A percentile compares a stretch with the other conserved stretches of the same genome.
Evolutionary conservation across 257 asterid genomes (phyloP).

Genomic region (Datura wrightii): DNA sequence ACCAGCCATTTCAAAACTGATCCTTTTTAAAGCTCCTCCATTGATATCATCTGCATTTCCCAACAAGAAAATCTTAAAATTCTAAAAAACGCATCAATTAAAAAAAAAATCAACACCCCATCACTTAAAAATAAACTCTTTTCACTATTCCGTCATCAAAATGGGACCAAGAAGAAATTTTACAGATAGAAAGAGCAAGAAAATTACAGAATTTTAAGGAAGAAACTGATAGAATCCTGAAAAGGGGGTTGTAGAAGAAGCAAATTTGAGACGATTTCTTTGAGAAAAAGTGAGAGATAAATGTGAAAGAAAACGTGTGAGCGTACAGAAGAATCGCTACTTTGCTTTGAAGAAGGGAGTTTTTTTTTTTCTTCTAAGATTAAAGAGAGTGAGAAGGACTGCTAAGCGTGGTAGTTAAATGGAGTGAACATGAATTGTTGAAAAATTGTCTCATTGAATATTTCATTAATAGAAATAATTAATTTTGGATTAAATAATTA

Average conservation of each 20-base stretch:
- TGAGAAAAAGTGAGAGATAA: conserved; percentile 21
- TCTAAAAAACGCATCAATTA: neutral
- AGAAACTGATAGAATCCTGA: neutral
- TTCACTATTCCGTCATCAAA: neutral
- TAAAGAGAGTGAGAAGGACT: neutral
- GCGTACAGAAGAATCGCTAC: conserved; percentile 43
- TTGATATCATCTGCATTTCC: conserved; percentile 26
- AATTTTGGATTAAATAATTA: conserved; percentile 9
- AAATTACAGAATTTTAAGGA: neutral
- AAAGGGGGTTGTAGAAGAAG: conserved; percentile 1
- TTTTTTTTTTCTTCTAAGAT: conserved; percentile 21
- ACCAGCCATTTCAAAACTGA: conserved; percentile 66
- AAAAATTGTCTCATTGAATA: neutral
- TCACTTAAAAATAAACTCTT: neutral
- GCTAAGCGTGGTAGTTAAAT: conserved; percentile 33
- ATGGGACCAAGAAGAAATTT: neutral
- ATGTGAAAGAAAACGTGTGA: conserved; percentile 33
- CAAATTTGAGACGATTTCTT: conserved; percentile 30
- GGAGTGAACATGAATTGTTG: conserved; percentile 40
- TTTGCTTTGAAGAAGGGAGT: conserved; percentile 57
- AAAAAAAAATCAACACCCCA: neutral
- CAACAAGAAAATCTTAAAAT: neutral
- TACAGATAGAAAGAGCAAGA: neutral
- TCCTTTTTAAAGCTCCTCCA: neutral
- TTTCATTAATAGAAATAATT: neutral